These are phyloP conservation scores for Sparassis latifolia DNA, from an alignment of 1,284 basidiomycete genomes.

Conservation along the genomic window DNA sequence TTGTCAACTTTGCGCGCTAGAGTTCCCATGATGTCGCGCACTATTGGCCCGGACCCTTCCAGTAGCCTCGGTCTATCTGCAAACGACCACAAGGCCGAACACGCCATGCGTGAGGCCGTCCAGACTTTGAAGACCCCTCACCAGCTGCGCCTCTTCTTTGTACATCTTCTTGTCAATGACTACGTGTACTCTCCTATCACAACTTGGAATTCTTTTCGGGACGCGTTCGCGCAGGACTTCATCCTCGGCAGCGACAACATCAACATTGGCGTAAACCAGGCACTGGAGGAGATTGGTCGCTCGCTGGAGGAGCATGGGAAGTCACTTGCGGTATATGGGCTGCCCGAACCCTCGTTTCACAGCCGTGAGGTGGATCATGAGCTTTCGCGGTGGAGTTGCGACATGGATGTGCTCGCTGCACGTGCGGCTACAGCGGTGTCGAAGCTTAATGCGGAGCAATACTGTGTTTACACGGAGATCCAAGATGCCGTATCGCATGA, in stretches of 20 bases:
- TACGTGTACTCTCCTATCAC: constrained; percentile 18
- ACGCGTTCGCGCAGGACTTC: constrained; percentile 21
- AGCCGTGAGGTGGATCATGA: constrained; percentile 24
- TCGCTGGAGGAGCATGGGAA: constrained; percentile 22
- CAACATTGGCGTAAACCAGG: constrained; percentile 17
- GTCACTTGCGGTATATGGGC: constrained; percentile 18
- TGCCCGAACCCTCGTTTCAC: constrained; percentile 22
- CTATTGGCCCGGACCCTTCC: constrained; percentile 4
- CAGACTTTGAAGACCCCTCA: constrained; percentile 22
- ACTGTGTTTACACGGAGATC: constrained; percentile 21
- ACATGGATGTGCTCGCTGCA: constrained; percentile 11
- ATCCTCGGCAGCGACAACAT: constrained; percentile 16
- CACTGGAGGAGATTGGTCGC: constrained; percentile 17
- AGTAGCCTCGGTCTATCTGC: constrained; percentile 5
- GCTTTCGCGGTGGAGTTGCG: constrained; percentile 20
- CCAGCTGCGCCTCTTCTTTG: constrained; percentile 29
- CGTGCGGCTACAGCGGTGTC: constrained; percentile 16
- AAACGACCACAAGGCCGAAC: constrained; percentile 20
- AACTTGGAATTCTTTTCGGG: constrained; percentile 23
- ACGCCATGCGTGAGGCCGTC: constrained; percentile 28
- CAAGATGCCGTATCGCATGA: constrained; percentile 17
- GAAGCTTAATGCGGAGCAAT: constrained; percentile 26
- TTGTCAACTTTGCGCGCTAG: background rate
- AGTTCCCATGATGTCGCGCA: background rate
- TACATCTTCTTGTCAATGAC: constrained; percentile 28